These are phyloP conservation scores for Coniochaeta pulveracea DNA, from an alignment of 2,329 filamentous ascomycete genomes.

Conservation along the genomic window DNA sequence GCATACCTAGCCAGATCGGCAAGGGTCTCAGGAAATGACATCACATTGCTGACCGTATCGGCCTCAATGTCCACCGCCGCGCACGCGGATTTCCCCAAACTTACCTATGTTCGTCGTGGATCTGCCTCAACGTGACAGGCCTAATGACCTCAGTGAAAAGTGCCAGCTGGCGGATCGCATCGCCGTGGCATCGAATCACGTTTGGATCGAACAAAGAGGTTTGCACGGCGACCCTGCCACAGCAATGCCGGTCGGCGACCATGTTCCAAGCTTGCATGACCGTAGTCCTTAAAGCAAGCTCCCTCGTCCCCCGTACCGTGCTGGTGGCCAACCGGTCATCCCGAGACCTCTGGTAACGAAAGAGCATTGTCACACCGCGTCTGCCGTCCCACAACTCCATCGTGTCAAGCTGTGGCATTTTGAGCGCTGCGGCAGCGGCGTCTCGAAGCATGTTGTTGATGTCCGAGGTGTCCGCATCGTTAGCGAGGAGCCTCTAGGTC, in stretches of 20 bases:
- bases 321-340: constrained; percentile 10
- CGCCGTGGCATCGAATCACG: constrained; percentile 17
- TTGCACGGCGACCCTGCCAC: constrained; percentile 9
- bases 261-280: constrained; percentile 16
- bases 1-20: too few relatives aligned
- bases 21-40: too few relatives aligned
- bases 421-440: constrained; percentile 14
- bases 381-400: constrained; percentile 22
- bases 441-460: constrained; percentile 12
- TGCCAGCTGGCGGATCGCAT: constrained; percentile 18
- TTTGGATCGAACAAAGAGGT: constrained; percentile 12
- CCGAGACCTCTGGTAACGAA: constrained; percentile 14
- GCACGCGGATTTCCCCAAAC: too few relatives aligned
- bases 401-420: constrained; percentile 18
- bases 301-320: constrained; percentile 17
- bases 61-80: too few relatives aligned
- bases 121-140: constrained; percentile 21
- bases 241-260: constrained; percentile 11
- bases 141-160: constrained; percentile 17
- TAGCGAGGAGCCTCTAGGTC: constrained; percentile 16
- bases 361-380: constrained; percentile 18
- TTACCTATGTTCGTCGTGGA: constrained; percentile 15
- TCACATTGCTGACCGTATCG: too few relatives aligned
- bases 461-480: constrained; percentile 6
- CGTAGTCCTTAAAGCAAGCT: constrained; percentile 12